Evolutionary conservation across 495 filamentous ascomycete species (phyloP), one percentile per base, ranked within the genome.

Genomic region (Aspergillus heteromorphus): DNA sequence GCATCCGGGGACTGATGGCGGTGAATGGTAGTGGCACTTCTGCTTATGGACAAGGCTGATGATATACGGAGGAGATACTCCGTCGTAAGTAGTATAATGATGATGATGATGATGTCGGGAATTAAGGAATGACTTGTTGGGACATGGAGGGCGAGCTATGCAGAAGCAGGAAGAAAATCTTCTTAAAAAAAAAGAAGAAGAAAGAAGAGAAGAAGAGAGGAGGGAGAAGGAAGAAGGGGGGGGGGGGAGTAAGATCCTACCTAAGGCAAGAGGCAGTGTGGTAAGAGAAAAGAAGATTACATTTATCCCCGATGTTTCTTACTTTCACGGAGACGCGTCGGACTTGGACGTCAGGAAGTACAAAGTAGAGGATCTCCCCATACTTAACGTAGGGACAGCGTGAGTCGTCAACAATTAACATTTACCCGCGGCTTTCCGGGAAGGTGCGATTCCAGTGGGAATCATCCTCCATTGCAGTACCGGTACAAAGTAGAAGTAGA

Each of bases 51-150:
- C n/a, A n/a, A n/a, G n/a, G n/a, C n/a, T n/a, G n/a, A n/a, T n/a
- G 6, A 49, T 9, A 36, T n/a, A 0, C 8, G 2, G 23, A 45
- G 16, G 48, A 36, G 18, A 13, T 38, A n/a, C n/a, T n/a, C n/a
- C n/a, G n/a, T n/a, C n/a, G n/a, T n/a, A n/a, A n/a, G n/a, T n/a
- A n/a, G n/a, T n/a, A n/a, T n/a, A n/a, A n/a, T n/a, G n/a, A n/a
- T n/a, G n/a, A n/a, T n/a, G n/a, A n/a, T n/a, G n/a, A n/a, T n/a
- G n/a, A n/a, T n/a, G n/a, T n/a, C n/a, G 48, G 42, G 16, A 36
- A 60, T 60, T 49, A 56, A 60, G 43, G 53, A 31, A 40, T 42
- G 54, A 55, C 49, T 30, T 43, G 50, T 40, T 23, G 45, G 47
- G 43, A 45, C 49, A 53, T 49, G 18, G 10, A 27, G 40, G 43